Evolutionary conservation across 352 stramenopile genomes (phyloP), one percentile per base, ranked within the genome.

Genomic region (Phytophthora foliorum): DNA sequence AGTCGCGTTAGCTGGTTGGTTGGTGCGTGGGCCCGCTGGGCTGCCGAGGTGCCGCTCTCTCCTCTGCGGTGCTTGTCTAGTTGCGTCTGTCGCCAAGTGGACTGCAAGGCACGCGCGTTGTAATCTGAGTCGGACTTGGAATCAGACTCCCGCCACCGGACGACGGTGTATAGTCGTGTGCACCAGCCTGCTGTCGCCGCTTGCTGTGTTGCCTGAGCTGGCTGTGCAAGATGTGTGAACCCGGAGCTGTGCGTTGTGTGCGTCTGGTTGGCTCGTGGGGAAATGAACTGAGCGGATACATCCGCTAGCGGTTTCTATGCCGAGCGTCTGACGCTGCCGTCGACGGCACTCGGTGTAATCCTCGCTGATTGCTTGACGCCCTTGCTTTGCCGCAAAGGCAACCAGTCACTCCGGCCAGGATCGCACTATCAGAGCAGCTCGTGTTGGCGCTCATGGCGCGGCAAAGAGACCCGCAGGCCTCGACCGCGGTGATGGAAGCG

Each of bases 101-200:
- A 31, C 39, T 38, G 29, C 49, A 50, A 55, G 52, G 57, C 56
- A 55, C 45, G 57, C 63, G 57, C 57, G 64, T 63, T 62, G 46
- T 14, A 59, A 74, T 64, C 54, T 67, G 52, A 63, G 46, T 58
- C 49, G 16, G 31, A n/a, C 27, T 5, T 60, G n/a, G 24, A 49
- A 60, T 70, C 54, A 61, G 46, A 70, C 54, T 63, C 3, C 13
- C 8, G 32, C 32, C 67, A 74, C 67, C 54, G 41, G 51, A 70
- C 34, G 38, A 62, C 17, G 19, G 17, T 16, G 42, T 34, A 31
- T 31, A 16, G 4, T 16, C 25, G 36, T 54, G 54, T 65, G 32
- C 22, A 42, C 22, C 9, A 11, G 45, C n/a, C 55, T 34, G 8
- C 29, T 34, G 17, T 16, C 34, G 9, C 32, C 13, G 32, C 51